Evolutionary conservation across 2,329 filamentous ascomycete species (phyloP).

Genomic region (Hypoxylon sp.): DNA sequence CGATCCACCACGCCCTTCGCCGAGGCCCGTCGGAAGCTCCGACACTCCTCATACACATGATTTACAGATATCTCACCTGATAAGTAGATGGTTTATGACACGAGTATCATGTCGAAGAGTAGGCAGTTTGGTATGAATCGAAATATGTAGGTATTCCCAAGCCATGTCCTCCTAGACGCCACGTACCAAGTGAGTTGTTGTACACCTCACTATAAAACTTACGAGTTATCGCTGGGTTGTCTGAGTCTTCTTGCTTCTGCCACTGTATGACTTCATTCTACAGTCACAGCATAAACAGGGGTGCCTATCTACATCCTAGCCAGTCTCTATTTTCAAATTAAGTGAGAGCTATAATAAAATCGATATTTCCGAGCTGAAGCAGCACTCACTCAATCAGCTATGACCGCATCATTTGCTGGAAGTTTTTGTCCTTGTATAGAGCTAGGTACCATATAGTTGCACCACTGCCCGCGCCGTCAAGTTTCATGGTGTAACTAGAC

Average conservation of each 20-base stretch:
- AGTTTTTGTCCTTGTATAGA: not conserved
- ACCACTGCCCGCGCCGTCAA: not conserved
- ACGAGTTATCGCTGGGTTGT: not conserved
- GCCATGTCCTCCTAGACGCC: not conserved
- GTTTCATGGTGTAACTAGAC: not conserved
- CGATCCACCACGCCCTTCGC: constrained; percentile 21
- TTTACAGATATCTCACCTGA: constrained; percentile 14
- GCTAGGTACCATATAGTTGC: not conserved
- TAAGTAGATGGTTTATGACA: constrained; percentile 11
- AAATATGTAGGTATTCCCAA: not conserved
- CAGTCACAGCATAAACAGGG: not conserved
- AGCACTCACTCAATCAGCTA: not conserved
- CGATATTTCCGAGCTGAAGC: not conserved
- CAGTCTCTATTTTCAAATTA: not conserved
- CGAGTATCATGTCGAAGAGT: constrained; percentile 16
- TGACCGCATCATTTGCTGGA: not conserved
- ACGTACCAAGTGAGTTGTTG: not conserved
- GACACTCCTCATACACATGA: constrained; percentile 6
- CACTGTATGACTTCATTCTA: not conserved
- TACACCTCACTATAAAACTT: not conserved
- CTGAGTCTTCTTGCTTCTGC: no score
- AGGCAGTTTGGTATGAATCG: constrained; percentile 1
- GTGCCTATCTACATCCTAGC: no score
- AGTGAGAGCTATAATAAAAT: not conserved
- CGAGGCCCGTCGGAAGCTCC: constrained; percentile 19